A percentile compares a stretch with the other conserved stretches of the same genome.
phyloP scores from a whole-genome alignment of 768 basidiomycete genomes.

The Boletus eberwhitei region DNA sequence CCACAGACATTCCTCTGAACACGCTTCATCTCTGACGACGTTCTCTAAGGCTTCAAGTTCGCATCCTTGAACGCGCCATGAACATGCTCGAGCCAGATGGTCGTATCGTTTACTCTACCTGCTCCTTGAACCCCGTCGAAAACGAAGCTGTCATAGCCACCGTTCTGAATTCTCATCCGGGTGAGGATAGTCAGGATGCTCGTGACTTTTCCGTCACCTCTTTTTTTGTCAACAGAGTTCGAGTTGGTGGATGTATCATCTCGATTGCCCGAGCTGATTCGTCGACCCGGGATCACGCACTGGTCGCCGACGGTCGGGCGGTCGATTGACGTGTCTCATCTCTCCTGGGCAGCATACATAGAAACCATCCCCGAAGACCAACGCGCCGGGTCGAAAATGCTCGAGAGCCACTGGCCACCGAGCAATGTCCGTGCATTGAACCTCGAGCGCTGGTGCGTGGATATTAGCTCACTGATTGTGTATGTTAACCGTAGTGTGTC shows the following conservation, averaged over 20 bases:
- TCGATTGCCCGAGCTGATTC: conserved; percentile 66
- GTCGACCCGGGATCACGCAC: conserved; percentile 67
- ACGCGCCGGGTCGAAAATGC: conserved; percentile 56
- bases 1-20: neutral
- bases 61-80: conserved; percentile 93
- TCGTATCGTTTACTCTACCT: conserved; percentile 95
- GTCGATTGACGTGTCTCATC: conserved; percentile 46
- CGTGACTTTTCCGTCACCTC: neutral
- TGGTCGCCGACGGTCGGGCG: conserved; percentile 78
- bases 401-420: conserved; percentile 79
- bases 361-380: conserved; percentile 46
- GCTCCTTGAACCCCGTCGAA: conserved; percentile 94
- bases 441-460: conserved; percentile 68
- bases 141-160: conserved; percentile 95
- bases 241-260: conserved; percentile 74
- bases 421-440: conserved; percentile 55
- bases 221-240: conserved; percentile 47
- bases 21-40: conserved; percentile 1
- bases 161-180: conserved; percentile 67
- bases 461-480: neutral
- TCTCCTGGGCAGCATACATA: conserved; percentile 60
- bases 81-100: conserved; percentile 77
- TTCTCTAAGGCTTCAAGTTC: conserved; percentile 71
- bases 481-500: neutral
- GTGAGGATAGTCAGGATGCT: conserved; percentile 32